Conservation (phyloP, 345 rosid species). For the Melaleuca alternifolia region DNA sequence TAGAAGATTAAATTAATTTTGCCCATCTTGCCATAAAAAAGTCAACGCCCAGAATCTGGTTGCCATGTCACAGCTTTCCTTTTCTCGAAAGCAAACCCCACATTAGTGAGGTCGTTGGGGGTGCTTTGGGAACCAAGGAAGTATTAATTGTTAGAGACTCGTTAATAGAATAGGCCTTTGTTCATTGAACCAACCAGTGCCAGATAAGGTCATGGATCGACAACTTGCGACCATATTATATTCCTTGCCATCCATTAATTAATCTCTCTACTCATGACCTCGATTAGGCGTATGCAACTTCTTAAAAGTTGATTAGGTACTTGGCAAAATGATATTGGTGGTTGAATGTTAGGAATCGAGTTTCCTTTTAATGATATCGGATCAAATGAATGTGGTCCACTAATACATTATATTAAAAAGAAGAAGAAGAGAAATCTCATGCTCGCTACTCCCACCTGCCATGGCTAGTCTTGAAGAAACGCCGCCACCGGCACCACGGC, state of each 20-base stretch:
- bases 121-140: neutral
- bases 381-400: neutral
- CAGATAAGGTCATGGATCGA: neutral
- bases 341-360: neutral
- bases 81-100: neutral
- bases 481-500: fast-evolving
- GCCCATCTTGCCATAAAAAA: neutral
- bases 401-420: neutral
- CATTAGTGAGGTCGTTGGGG: neutral
- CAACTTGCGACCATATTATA: neutral
- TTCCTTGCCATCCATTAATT: neutral
- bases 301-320: neutral
- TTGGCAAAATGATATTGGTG: neutral
- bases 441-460: neutral
- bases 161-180: neutral
- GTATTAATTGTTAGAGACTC: neutral
- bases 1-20: neutral
- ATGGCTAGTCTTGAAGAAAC: neutral
- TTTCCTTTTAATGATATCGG: neutral
- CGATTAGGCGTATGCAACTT: neutral
- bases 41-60: neutral
- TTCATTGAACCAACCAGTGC: neutral
- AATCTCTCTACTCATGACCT: neutral
- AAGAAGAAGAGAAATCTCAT: neutral
- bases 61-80: neutral